Percentiles rank a stretch among this genome's conserved stretches.
These are phyloP conservation scores for Talaromyces wortmannii DNA, from an alignment of 495 filamentous ascomycete species.

Conservation along the genomic window DNA sequence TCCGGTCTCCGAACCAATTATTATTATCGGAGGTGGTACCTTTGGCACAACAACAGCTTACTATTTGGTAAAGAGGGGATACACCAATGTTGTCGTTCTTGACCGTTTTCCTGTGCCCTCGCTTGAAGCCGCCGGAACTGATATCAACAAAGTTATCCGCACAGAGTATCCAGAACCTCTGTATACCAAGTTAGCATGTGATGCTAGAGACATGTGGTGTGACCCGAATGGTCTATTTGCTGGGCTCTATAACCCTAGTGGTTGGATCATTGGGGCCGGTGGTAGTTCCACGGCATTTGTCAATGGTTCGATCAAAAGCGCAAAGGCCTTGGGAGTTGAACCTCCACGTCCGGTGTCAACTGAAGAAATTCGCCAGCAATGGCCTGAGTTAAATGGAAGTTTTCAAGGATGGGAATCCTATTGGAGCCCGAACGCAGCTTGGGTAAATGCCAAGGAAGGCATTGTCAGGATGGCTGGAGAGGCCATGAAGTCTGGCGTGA, in stretches of 20 bases:
- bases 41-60: conserved; percentile 40
- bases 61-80: conserved; percentile 36
- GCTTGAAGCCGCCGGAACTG: conserved; percentile 30
- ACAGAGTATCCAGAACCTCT: conserved; percentile 38
- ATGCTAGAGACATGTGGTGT: background rate
- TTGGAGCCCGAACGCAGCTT: background rate
- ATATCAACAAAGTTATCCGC: conserved; percentile 38
- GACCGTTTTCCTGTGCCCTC: conserved; percentile 37
- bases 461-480: background rate
- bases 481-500: background rate
- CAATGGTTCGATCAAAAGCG: background rate
- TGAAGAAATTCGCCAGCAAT: background rate
- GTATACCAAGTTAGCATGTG: conserved; percentile 14
- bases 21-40: conserved; percentile 20
- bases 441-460: background rate
- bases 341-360: background rate
- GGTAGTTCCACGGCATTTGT: background rate
- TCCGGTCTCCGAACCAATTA: no score
- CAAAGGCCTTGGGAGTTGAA: background rate
- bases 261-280: background rate
- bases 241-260: background rate
- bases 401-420: background rate
- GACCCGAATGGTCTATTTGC: background rate
- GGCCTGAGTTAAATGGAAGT: background rate
- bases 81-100: conserved; percentile 36